phyloP scores from a whole-genome alignment of 1,284 basidiomycete genomes.

The Cutaneotrichosporon sp. region DNA sequence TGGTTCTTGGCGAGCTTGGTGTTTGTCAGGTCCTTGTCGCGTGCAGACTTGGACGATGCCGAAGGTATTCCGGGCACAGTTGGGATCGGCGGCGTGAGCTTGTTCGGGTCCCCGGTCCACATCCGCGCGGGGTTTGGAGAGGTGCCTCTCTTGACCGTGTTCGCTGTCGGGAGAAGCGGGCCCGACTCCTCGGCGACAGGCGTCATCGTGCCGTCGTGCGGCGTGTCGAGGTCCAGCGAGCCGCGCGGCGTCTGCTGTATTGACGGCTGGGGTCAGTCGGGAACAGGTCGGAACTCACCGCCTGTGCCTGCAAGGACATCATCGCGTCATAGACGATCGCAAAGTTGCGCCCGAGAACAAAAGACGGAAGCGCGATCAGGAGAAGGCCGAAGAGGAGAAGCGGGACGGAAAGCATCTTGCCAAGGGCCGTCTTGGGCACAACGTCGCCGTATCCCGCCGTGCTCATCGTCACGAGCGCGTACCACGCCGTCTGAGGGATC shows the following conservation, averaged over 20 bases:
- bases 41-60: background rate
- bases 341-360: conserved; percentile 85
- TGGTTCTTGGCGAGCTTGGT: conserved; percentile 54
- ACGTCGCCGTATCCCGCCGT: conserved; percentile 69
- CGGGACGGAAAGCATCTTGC: conserved; percentile 77
- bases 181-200: conserved; percentile 7
- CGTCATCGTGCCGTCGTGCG: conserved; percentile 1
- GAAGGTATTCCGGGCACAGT: conserved; percentile 7
- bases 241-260: conserved; percentile 4
- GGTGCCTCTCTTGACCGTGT: background rate
- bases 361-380: conserved; percentile 81
- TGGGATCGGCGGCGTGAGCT: conserved; percentile 2
- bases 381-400: conserved; percentile 80
- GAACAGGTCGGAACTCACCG: background rate
- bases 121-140: conserved; percentile 9
- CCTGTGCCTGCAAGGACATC: conserved; percentile 17
- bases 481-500: conserved; percentile 76
- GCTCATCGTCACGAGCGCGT: conserved; percentile 58
- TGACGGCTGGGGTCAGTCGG: conserved; percentile 7
- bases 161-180: conserved; percentile 6
- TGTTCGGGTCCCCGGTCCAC: conserved; percentile 22
- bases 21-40: conserved; percentile 48
- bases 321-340: conserved; percentile 82
- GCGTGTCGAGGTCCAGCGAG: background rate
- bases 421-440: conserved; percentile 76